phyloP scores from a whole-genome alignment of 257 asterid genomes.

The Scutellaria galericulata region DNA sequence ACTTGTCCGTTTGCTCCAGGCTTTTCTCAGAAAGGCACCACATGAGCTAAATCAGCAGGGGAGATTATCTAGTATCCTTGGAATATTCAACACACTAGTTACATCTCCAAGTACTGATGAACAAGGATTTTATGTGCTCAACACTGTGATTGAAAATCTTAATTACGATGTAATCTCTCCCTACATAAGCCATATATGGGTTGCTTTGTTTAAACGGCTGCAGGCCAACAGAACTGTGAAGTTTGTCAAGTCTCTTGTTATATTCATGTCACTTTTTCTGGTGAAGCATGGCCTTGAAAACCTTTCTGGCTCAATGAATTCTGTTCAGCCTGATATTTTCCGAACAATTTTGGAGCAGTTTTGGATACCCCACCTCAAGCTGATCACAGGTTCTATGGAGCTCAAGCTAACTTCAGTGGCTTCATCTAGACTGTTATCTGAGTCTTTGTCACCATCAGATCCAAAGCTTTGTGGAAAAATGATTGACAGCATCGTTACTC shows the following conservation, averaged over 20 bases:
- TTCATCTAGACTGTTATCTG: constrained; percentile 77
- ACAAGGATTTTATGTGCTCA: constrained; percentile 94
- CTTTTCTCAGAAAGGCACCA: constrained; percentile 91
- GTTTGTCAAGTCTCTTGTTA: constrained; percentile 74
- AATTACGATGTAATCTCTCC: constrained; percentile 72
- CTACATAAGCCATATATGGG: constrained; percentile 73
- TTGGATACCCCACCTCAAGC: constrained; percentile 86
- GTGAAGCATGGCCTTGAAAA: constrained; percentile 74
- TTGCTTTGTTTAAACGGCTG: constrained; percentile 69
- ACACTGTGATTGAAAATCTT: constrained; percentile 88
- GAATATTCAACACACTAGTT: constrained; percentile 72
- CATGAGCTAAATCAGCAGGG: constrained; percentile 84
- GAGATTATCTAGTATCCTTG: constrained; percentile 67
- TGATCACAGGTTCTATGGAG: constrained; percentile 76
- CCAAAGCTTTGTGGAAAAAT: constrained; percentile 78
- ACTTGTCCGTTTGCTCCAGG: constrained; percentile 86
- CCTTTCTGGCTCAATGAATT: constrained; percentile 73
- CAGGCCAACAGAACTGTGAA: constrained; percentile 62
- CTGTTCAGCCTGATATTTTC: constrained; percentile 73
- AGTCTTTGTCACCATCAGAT: constrained; percentile 62
- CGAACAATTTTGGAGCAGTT: constrained; percentile 66
- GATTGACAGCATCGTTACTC: constrained; percentile 90
- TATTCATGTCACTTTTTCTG: constrained; percentile 88
- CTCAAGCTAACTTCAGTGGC: constrained; percentile 85
- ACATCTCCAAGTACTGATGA: constrained; percentile 72